Conservation (phyloP, 495 filamentous ascomycete genomes). For the Annulohypoxylon nitens region DNA sequence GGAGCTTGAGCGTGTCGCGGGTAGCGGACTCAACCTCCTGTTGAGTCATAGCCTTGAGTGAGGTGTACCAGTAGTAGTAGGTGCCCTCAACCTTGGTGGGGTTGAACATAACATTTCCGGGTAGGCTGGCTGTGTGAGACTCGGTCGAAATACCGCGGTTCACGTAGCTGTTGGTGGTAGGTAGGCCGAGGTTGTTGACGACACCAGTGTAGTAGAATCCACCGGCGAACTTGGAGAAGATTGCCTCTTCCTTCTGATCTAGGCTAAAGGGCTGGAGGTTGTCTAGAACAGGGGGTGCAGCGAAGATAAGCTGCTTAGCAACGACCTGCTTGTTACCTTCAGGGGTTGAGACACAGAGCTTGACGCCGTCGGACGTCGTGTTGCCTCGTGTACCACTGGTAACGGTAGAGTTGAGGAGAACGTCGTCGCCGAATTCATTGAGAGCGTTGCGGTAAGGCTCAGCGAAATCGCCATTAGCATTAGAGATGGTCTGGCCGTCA, state of each 20-base stretch:
- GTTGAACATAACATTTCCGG: conserved; percentile 40
- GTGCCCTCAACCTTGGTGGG: conserved; percentile 37
- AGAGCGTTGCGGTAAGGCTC: conserved; percentile 59
- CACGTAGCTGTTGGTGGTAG: conserved; percentile 25
- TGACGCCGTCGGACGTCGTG: conserved; percentile 31
- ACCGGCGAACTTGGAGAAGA: conserved; percentile 52
- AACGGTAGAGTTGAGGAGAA: conserved; percentile 48
- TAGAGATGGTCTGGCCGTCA: conserved; percentile 21
- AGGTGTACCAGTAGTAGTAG: conserved; percentile 45
- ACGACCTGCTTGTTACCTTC: conserved; percentile 51
- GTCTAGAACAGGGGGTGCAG: conserved; percentile 56
- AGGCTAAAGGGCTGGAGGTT: conserved; percentile 54
- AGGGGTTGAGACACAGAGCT: conserved; percentile 34
- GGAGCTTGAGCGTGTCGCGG: conserved; percentile 29
- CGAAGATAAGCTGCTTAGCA: conserved; percentile 63
- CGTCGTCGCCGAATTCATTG: conserved; percentile 51
- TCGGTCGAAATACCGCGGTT: conserved; percentile 33
- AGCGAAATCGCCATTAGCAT: conserved; percentile 51
- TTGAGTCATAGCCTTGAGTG: conserved; percentile 25
- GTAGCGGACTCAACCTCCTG: conserved; percentile 28
- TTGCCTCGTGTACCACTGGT: conserved; percentile 19
- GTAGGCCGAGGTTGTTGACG: conserved; percentile 31
- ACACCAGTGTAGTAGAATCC: conserved; percentile 39
- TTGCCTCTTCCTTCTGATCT: conserved; percentile 48
- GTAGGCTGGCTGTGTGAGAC: conserved; percentile 26